phyloP scores from a whole-genome alignment of 371 early-diverging fungal species.

The Mortierella sp. region DNA sequence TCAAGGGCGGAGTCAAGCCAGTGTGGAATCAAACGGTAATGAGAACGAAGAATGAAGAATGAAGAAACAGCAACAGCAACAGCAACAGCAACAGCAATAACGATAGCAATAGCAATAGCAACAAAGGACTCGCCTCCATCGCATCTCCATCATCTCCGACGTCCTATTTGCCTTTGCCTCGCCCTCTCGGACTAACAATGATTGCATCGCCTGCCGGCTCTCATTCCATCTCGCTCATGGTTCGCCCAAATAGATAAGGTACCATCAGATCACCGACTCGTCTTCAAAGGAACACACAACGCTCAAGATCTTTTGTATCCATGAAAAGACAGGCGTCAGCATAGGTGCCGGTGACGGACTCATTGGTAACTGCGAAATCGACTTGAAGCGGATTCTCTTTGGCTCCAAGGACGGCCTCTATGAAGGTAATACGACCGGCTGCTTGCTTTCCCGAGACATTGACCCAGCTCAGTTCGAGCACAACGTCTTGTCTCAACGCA shows the following conservation, averaged over 20 bases:
- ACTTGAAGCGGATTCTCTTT: slow-evolving; percentile 29
- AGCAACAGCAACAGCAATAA: no score
- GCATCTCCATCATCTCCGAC: not conserved
- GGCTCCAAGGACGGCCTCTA: slow-evolving; percentile 9
- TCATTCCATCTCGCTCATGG: not conserved
- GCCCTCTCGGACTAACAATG: not conserved
- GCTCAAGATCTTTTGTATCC: slow-evolving; percentile 28
- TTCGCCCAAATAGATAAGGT: slow-evolving; percentile 25
- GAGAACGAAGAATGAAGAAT: not conserved
- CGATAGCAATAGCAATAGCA: no score
- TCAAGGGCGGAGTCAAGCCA: slow-evolving; percentile 45
- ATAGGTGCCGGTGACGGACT: slow-evolving; percentile 34
- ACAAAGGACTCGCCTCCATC: no score
- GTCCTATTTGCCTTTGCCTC: not conserved
- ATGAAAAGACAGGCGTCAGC: slow-evolving; percentile 44
- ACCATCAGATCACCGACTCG: slow-evolving; percentile 19
- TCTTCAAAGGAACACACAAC: slow-evolving; percentile 21
- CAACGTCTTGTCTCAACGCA: no score
- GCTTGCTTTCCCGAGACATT: no score
- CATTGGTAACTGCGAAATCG: slow-evolving; percentile 44
- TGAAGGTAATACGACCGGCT: slow-evolving; percentile 27
- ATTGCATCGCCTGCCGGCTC: not conserved
- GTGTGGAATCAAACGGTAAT: slow-evolving; percentile 47
- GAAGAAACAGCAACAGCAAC: not conserved
- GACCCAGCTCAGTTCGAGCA: no score